Percentiles rank a stretch among this genome's conserved stretches.
phyloP scores from a whole-genome alignment of 345 rosid species.

The Microthlaspi erraticum region DNA sequence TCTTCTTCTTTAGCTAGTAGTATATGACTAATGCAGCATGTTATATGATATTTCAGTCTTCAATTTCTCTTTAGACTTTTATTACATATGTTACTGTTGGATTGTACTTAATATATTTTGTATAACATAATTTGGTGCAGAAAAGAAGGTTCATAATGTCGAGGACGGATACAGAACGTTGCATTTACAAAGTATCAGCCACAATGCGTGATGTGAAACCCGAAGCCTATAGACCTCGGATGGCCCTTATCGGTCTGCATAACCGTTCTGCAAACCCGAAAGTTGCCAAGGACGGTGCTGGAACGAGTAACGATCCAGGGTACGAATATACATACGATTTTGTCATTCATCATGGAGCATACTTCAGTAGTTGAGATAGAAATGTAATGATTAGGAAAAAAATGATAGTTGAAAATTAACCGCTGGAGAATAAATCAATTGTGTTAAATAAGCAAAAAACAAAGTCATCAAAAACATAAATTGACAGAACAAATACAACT shows the following conservation, averaged over 20 bases:
- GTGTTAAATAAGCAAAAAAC: too few species aligned
- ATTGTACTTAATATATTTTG: background rate
- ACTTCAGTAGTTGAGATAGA: background rate
- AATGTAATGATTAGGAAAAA: background rate
- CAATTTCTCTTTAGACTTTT: background rate
- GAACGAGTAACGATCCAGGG: background rate
- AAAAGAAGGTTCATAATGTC: background rate
- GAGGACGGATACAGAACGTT: background rate
- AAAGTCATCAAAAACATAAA: too few species aligned
- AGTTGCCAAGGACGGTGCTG: background rate
- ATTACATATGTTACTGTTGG: background rate
- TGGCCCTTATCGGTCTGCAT: slow-evolving; percentile 13
- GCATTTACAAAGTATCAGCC: background rate
- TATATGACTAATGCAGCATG: background rate
- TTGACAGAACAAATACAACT: too few species aligned
- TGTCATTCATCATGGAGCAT: background rate
- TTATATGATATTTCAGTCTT: background rate
- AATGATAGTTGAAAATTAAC: background rate
- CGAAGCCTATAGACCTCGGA: slow-evolving; percentile 22
- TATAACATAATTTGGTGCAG: background rate
- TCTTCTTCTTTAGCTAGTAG: background rate
- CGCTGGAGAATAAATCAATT: background rate
- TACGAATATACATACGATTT: background rate
- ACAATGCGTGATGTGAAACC: slow-evolving; percentile 18
- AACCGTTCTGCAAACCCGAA: background rate